Percentiles rank a stretch among this genome's conserved stretches.
Conservation (phyloP, 768 basidiomycete genomes). For the Wakefieldia striispora region DNA sequence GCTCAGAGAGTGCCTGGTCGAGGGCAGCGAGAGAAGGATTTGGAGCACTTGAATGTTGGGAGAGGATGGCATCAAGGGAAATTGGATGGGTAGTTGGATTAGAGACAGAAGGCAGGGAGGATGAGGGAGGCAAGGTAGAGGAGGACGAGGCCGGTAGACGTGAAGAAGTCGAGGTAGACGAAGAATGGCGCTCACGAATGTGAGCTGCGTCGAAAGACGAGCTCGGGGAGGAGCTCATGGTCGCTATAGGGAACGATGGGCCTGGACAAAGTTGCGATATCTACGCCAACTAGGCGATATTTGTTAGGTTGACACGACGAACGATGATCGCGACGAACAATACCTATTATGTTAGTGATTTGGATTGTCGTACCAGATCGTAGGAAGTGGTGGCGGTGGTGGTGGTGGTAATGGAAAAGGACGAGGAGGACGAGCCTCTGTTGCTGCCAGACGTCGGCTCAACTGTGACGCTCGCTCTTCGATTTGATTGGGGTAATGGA, state of each 20-base stretch:
- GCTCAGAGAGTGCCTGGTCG: constrained; percentile 74
- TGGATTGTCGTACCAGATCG: too few relatives aligned
- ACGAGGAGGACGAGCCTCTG: too few relatives aligned
- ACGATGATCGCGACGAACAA: too few relatives aligned
- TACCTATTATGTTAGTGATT: too few relatives aligned
- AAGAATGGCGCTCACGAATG: constrained; percentile 24
- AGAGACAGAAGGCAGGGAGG: constrained; percentile 29
- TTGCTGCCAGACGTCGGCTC: too few relatives aligned
- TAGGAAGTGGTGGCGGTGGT: too few relatives aligned
- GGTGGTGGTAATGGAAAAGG: too few relatives aligned
- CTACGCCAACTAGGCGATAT: too few relatives aligned
- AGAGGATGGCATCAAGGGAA: constrained; percentile 53
- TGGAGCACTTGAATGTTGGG: constrained; percentile 47
- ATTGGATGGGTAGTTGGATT: constrained; percentile 34
- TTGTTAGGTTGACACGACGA: too few relatives aligned
- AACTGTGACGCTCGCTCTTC: too few relatives aligned
- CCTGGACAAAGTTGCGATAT: neutral
- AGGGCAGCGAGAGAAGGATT: constrained; percentile 62
- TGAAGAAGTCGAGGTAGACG: constrained; percentile 26
- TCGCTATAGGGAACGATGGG: neutral
- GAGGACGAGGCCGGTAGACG: constrained; percentile 33
- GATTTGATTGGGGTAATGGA: too few relatives aligned
- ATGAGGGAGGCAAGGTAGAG: constrained; percentile 23
- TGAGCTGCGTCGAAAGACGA: constrained; percentile 18
- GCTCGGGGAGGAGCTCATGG: constrained; percentile 18